These are phyloP conservation scores for Colletotrichum magnum DNA, from an alignment of 2,329 filamentous ascomycete species.

Conservation along the genomic window DNA sequence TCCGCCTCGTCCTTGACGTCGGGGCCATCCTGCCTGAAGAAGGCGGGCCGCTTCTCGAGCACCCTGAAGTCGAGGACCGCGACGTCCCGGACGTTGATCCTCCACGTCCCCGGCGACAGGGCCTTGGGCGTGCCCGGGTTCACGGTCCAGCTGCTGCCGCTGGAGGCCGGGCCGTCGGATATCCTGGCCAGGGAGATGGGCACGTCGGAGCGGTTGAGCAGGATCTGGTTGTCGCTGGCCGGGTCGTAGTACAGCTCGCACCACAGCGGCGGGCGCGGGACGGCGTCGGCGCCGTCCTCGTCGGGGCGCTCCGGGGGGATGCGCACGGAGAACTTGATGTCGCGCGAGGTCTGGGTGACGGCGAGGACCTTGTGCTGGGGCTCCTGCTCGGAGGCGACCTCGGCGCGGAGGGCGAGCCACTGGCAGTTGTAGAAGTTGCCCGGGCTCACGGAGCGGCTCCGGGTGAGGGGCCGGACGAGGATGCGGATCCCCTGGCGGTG, in stretches of 20 bases:
- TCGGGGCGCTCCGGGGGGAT: conserved; percentile 65
- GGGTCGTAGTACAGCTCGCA: conserved; percentile 74
- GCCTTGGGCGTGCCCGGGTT: conserved; percentile 61
- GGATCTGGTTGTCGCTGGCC: conserved; percentile 70
- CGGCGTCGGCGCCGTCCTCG: conserved; percentile 46
- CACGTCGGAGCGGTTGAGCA: conserved; percentile 68
- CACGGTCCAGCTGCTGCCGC: conserved; percentile 51
- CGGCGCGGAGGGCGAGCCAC: conserved; percentile 69
- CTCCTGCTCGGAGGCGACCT: conserved; percentile 63
- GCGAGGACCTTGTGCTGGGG: conserved; percentile 71
- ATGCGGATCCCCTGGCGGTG: conserved; percentile 71
- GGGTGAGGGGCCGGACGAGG: conserved; percentile 68
- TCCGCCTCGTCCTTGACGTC: conserved; percentile 33
- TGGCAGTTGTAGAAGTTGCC: conserved; percentile 67
- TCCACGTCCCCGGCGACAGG: conserved; percentile 69
- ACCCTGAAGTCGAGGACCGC: conserved; percentile 72
- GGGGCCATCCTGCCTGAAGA: conserved; percentile 50
- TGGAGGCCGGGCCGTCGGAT: conserved; percentile 53
- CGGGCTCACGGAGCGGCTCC: conserved; percentile 68
- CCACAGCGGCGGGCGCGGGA: conserved; percentile 65
- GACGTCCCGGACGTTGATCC: conserved; percentile 63
- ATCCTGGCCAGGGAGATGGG: conserved; percentile 65
- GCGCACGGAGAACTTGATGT: conserved; percentile 72
- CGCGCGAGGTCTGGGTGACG: conserved; percentile 71
- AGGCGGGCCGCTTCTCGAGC: conserved; percentile 66